Conservation (phyloP, 345 rosid species). For the Fremontodendron californicum region DNA sequence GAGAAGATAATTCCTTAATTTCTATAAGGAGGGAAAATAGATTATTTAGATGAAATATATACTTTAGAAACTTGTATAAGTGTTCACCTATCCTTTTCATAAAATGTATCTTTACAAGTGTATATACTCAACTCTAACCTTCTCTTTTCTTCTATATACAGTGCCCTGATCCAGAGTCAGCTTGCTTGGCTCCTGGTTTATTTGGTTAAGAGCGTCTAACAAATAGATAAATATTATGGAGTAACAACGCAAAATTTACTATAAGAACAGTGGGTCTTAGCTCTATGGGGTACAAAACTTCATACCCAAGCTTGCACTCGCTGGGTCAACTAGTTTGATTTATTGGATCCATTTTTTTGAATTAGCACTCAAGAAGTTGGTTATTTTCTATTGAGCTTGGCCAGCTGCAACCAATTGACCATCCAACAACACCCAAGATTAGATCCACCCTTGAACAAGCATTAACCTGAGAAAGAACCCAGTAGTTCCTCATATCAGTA, state of each 20-base stretch:
- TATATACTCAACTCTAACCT: constrained; percentile 26
- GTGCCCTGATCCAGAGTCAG: constrained; percentile 36
- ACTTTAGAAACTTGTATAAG: not conserved
- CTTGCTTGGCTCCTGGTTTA: constrained; percentile 39
- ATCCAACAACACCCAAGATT: constrained; percentile 79
- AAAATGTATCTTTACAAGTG: constrained; percentile 33
- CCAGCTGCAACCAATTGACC: constrained; percentile 97
- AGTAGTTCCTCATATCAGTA: not conserved
- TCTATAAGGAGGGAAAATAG: not conserved
- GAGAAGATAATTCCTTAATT: not conserved
- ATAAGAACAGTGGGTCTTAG: not conserved
- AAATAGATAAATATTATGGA: constrained; percentile 26
- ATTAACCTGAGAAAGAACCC: constrained; percentile 45
- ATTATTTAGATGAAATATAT: not conserved
- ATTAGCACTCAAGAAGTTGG: constrained; percentile 61
- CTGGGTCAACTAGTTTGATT: constrained; percentile 25
- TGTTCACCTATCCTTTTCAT: not conserved
- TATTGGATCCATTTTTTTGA: not conserved
- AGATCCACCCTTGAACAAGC: constrained; percentile 74
- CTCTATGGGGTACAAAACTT: constrained; percentile 47
- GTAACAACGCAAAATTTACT: constrained; percentile 22
- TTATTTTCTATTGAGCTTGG: constrained; percentile 48
- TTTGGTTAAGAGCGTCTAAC: constrained; percentile 27
- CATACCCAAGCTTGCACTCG: constrained; percentile 33
- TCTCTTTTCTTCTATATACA: constrained; percentile 49